Percentiles rank a stretch among this genome's conserved stretches.
Conservation (phyloP, 2,329 filamentous ascomycete species). For the Phaeosphaeria sp. region DNA sequence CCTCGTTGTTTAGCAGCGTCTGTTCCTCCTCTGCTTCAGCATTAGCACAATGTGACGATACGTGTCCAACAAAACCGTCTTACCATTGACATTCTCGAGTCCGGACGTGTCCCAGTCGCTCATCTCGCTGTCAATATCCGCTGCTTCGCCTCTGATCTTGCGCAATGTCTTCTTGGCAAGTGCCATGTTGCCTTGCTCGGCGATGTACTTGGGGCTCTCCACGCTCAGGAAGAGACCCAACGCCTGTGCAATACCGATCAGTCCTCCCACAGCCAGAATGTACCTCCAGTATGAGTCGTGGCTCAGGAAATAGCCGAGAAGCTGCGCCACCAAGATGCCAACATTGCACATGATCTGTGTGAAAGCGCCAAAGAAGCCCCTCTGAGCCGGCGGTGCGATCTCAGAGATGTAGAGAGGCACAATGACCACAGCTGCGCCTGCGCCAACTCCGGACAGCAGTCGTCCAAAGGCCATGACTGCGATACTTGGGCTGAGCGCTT, state of each 20-base stretch:
- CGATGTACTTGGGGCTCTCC: constrained; percentile 89
- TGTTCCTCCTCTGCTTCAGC: constrained; percentile 67
- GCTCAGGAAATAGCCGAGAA: constrained; percentile 87
- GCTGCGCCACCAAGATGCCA: constrained; percentile 84
- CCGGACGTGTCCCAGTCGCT: constrained; percentile 53
- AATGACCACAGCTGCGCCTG: constrained; percentile 88
- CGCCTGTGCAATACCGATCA: constrained; percentile 71
- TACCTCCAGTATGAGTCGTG: constrained; percentile 80
- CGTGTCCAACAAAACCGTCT: background rate
- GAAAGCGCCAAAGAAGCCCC: constrained; percentile 80
- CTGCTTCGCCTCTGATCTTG: constrained; percentile 73
- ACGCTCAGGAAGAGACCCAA: constrained; percentile 73
- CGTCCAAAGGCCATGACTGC: constrained; percentile 74
- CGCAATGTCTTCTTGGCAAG: constrained; percentile 73
- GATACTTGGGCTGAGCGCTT: constrained; percentile 74
- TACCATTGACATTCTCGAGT: constrained; percentile 36
- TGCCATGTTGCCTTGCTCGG: constrained; percentile 65
- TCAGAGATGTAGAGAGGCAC: constrained; percentile 96
- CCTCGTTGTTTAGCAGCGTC: constrained; percentile 64
- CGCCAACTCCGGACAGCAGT: constrained; percentile 80
- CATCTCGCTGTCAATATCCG: constrained; percentile 76
- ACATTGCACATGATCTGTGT: constrained; percentile 95
- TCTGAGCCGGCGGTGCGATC: constrained; percentile 72
- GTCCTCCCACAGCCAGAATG: constrained; percentile 76
- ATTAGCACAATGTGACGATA: constrained; percentile 17